These are phyloP conservation scores for Parmales sp. DNA, from an alignment of 108 stramenopile species.

Conservation along the genomic window DNA sequence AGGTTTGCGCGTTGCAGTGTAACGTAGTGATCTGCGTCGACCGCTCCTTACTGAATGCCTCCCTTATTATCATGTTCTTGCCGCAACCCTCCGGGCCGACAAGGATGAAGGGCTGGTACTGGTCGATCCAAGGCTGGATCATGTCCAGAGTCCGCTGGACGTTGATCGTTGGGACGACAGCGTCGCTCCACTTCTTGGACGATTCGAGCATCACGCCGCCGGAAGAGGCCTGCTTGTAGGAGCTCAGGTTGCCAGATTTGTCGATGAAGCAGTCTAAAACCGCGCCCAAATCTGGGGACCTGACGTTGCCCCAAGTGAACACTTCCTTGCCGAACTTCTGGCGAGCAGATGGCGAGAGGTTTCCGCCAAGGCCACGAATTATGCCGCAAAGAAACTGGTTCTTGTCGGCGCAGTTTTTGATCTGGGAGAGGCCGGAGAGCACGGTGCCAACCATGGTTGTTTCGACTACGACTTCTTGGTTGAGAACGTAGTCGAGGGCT, in stretches of 20 bases:
- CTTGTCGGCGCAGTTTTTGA: constrained; percentile 19
- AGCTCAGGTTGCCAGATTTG: not conserved
- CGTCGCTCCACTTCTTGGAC: not conserved
- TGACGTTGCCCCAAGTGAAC: constrained; percentile 33
- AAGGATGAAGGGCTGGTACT: constrained; percentile 37
- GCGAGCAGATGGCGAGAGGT: constrained; percentile 27
- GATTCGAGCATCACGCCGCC: constrained; percentile 15
- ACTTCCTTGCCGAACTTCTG: constrained; percentile 34
- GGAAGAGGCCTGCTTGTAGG: constrained; percentile 13
- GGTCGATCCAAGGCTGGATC: constrained; percentile 36
- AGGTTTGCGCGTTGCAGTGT: constrained; percentile 49
- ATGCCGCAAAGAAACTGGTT: constrained; percentile 32
- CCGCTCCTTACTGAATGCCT: constrained; percentile 8
- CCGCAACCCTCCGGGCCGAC: constrained; percentile 54
- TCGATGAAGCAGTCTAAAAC: constrained; percentile 34
- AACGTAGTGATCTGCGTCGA: constrained; percentile 29
- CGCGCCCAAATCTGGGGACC: constrained; percentile 30
- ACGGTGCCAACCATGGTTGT: constrained; percentile 50
- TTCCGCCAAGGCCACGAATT: constrained; percentile 48
- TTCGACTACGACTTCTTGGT: constrained; percentile 34
- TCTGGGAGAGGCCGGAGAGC: constrained; percentile 35
- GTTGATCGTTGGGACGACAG: constrained; percentile 28
- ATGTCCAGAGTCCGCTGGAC: constrained; percentile 34
- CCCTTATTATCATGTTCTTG: constrained; percentile 34
- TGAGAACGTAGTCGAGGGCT: constrained; percentile 15